phyloP scores from a whole-genome alignment of 2,329 filamentous ascomycete genomes.

The Emericellopsis atlantica region DNA sequence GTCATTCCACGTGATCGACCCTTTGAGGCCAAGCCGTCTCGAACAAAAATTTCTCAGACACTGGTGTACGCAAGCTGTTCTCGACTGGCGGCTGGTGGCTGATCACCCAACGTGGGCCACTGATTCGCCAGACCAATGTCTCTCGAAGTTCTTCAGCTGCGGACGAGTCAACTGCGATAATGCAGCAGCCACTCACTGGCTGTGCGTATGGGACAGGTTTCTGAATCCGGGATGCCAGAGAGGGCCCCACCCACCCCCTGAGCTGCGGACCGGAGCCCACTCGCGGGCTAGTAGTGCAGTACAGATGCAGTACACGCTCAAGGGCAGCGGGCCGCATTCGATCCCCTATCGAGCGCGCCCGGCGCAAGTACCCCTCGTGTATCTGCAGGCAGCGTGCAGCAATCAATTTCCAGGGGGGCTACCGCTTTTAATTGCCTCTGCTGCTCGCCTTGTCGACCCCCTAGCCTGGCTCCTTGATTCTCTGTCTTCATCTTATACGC shows the following conservation, averaged over 20 bases:
- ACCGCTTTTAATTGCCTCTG: conserved; percentile 1
- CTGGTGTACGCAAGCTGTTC: too few species aligned
- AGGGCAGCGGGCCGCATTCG: too few species aligned
- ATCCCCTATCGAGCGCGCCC: too few species aligned
- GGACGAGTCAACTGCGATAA: not conserved
- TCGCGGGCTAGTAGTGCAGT: not conserved
- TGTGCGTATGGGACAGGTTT: too few species aligned
- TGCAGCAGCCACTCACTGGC: not conserved
- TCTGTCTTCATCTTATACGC: conserved; percentile 8
- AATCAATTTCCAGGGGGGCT: conserved; percentile 12
- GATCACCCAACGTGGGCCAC: conserved; percentile 15
- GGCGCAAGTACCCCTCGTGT: not conserved
- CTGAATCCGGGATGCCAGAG: not conserved
- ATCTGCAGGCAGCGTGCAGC: not conserved
- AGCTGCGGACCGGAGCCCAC: not conserved
- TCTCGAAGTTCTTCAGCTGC: not conserved
- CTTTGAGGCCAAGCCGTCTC: too few species aligned
- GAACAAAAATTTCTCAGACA: too few species aligned
- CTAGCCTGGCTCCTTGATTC: conserved; percentile 17
- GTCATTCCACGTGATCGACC: too few species aligned
- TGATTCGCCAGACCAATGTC: conserved; percentile 14
- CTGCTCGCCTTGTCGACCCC: not conserved
- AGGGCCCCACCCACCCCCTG: not conserved
- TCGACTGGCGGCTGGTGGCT: not conserved
- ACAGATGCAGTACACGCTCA: too few species aligned